Base-by-base conservation (phyloP, 2,329 filamentous ascomycete species). In the Leptosphaerulina australis region DNA sequence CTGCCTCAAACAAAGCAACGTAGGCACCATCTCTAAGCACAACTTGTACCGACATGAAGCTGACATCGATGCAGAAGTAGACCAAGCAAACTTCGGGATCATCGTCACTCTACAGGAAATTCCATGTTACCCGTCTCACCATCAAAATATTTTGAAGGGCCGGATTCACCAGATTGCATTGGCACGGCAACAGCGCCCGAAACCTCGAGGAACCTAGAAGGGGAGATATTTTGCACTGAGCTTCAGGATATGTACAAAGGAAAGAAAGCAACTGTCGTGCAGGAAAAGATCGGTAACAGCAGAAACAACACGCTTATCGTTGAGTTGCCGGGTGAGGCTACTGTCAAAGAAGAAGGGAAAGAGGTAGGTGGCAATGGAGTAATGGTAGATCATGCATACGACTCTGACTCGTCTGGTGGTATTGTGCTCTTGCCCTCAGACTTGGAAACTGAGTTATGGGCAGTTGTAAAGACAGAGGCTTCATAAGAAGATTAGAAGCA, bases 201-300 rank as follows among this genome's bases (percentile, higher is more conserved):
- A n/a, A n/a, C n/a, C n/a, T n/a, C n/a, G n/a, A 24, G 35, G 12
- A 44, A 26, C 5, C 9, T 31, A 9, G 33, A 33, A 17, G 38
- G 33, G 2, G 17, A 44, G 6, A 29, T 7, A 1, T 50, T 50
- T 14, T 20, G 43, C 11, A 46, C 52, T 12, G 46, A 55, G 24
- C 24, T 48, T 1, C 30, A 36, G 25, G 52, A 55, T 29, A 47
- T 38, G 8, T 48, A 50, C 29, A 48, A 48, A n/a, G 43, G 52
- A 0, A 25, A 44, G n/a, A 48, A 17, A 14, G 15, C 44, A 15
- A 35, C 20, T 1, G 37, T 9, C 2, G 31, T 48, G 3, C 34
- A 47, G 21, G 33, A 38, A 5, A 29, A 21, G 18, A 15, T 31
- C 6, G 33, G 12, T 5, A 14, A 17, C 17, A 36, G 11, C 18